Percentiles rank a stretch among this genome's conserved stretches.
These are phyloP conservation scores for Saccharomycopsis hybrid DNA, from an alignment of 1,139 yeast genomes.

Conservation along the genomic window DNA sequence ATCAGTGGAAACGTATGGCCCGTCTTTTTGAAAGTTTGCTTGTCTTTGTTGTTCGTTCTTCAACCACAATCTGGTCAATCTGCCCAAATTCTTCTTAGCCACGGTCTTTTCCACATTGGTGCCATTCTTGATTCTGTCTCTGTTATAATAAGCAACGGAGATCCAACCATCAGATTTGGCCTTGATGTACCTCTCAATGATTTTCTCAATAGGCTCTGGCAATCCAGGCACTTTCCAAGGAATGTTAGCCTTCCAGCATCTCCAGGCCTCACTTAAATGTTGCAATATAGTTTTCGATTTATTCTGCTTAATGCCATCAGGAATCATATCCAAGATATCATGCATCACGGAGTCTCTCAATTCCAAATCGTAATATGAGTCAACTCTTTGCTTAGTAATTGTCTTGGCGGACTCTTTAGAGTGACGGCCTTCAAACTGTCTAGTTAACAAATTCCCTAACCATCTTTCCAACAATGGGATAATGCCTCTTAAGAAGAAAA, in stretches of 20 bases:
- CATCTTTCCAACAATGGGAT: slow-evolving; percentile 90
- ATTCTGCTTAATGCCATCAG: slow-evolving; percentile 85
- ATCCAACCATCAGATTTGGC: slow-evolving; percentile 98
- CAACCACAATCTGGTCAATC: slow-evolving; percentile 87
- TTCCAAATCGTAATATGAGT: slow-evolving; percentile 90
- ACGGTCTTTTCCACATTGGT: slow-evolving; percentile 91
- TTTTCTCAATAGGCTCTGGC: slow-evolving; percentile 82
- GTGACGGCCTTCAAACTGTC: slow-evolving; percentile 95
- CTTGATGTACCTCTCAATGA: slow-evolving; percentile 81
- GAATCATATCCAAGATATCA: slow-evolving; percentile 94
- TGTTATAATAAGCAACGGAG: slow-evolving; percentile 84
- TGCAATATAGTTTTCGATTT: slow-evolving; percentile 85
- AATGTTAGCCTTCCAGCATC: slow-evolving; percentile 98
- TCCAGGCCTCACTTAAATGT: slow-evolving; percentile 97
- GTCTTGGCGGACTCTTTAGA: slow-evolving; percentile 91
- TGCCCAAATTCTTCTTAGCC: slow-evolving; percentile 86
- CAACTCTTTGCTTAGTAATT: slow-evolving; percentile 90
- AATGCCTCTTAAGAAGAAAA: slow-evolving; percentile 86
- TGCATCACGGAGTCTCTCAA: slow-evolving; percentile 91
- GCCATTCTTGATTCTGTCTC: slow-evolving; percentile 84
- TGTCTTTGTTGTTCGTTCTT: slow-evolving; percentile 91
- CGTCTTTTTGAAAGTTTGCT: slow-evolving; percentile 69
- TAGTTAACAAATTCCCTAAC: slow-evolving; percentile 83
- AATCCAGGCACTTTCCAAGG: slow-evolving; percentile 98
- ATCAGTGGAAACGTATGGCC: slow-evolving; percentile 80